Evolutionary conservation across 345 rosid species (phyloP), one percentile per base, ranked within the genome.

Genomic region (Citrus hindsii): DNA sequence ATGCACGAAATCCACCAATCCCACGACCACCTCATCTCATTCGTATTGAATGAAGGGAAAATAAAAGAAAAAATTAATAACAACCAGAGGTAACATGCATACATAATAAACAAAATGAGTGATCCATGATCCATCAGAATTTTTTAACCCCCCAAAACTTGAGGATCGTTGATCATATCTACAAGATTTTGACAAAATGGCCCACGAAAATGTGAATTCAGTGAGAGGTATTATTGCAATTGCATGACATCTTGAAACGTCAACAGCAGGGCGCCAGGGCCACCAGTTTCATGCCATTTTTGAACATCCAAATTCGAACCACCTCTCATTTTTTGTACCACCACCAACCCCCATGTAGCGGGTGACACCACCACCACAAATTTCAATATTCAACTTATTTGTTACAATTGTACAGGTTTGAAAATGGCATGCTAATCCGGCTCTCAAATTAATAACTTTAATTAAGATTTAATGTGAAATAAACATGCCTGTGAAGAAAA

Each of bases 221-320:
- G 6, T 14, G 46, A 9, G 0, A 30, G 61, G 38, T 42, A 42
- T 42, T 42, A 42, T 12, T 42, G 16, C 6, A 32, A 13, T 61
- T 67, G 48, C 51, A 48, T 48, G 12, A 56, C 69, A 35, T 71
- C n/a, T 69, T 69, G 67, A 64, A 46, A 68, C 37, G 77, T 82
- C 83, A 76, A 59, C 69, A 82, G 56, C 7, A 38, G 28, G 48
- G 30, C 28, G 33, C 38, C 30, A 63, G 61, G 42, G 67, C 77
- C 77, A 66, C 76, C 82, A 67, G 25, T 27, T 76, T 62, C 63
- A 59, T 42, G 67, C 67, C 79, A 13, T 18, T 64, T 69, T 40
- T 12, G 56, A 73, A 5, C 56, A 59, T 22, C 42, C 53, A 72
- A 46, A 65, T 48, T 46, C 82, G 69, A 67, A 74, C 30, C 7